Evolutionary conservation across 345 rosid genomes (phyloP).

Genomic region (Atalantia buxifolia): DNA sequence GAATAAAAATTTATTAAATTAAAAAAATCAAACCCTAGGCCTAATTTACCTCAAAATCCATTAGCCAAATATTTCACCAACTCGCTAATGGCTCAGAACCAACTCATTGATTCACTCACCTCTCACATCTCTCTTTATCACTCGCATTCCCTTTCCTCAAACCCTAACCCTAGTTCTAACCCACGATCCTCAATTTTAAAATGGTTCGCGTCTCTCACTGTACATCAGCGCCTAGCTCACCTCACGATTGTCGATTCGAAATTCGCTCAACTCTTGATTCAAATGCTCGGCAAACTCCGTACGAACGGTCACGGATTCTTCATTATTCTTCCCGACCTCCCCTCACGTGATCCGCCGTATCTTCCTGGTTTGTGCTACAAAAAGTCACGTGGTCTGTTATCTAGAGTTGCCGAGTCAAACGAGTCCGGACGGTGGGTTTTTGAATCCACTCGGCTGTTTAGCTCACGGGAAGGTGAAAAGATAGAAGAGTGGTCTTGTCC

Average conservation of each 20-base stretch:
- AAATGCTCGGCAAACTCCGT: constrained; percentile 66
- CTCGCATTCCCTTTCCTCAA: constrained; percentile 35
- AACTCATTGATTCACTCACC: constrained; percentile 74
- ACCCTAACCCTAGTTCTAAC: constrained; percentile 31
- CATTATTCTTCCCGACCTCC: constrained; percentile 85
- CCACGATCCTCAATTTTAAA: constrained; percentile 66
- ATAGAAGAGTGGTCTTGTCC: constrained; percentile 52
- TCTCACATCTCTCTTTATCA: constrained; percentile 89
- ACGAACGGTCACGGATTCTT: constrained; percentile 64
- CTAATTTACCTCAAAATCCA: constrained; percentile 9
- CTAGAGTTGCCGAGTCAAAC: constrained; percentile 62
- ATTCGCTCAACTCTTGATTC: constrained; percentile 61
- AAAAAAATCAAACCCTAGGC: constrained; percentile 10
- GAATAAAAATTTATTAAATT: neutral
- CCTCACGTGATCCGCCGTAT: constrained; percentile 39
- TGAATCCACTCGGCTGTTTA: constrained; percentile 61
- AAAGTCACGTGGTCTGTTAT: constrained; percentile 68
- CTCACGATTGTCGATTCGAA: constrained; percentile 63
- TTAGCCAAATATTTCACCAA: constrained; percentile 10
- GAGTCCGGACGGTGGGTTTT: constrained; percentile 44
- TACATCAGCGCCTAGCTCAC: constrained; percentile 73
- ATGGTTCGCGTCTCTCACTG: constrained; percentile 82
- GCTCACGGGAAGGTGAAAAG: constrained; percentile 62
- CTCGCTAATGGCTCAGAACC: constrained; percentile 50
- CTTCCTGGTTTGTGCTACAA: constrained; percentile 81